Base-by-base conservation (phyloP, 192 early-diverging fungal species). In the Coemansia sp. region DNA sequence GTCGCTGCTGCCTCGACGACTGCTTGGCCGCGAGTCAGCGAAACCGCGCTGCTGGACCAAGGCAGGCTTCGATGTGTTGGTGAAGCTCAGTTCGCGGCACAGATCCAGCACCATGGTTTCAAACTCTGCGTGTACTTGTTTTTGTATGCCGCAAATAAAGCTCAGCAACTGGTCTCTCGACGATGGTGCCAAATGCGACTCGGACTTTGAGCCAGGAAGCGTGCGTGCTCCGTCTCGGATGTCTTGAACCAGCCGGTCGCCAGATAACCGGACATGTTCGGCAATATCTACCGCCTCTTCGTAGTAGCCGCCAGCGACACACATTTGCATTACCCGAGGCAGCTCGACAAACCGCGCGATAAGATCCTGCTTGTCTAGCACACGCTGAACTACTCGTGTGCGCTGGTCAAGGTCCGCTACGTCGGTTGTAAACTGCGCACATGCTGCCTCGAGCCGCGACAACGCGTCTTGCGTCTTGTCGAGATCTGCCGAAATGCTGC, bases 321-420 rank as follows among this genome's bases (percentile, higher is more conserved):
- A 79, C 76, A 79, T 79, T 38, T 72, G 76, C 76, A 79, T 79
- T 21, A 79, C 76, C 0, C 76, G 76, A 5, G 76, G 76, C 50
- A 79, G 76, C 67, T 79, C 76, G 1, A 79, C 67, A 29, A 79
- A 66, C 23, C 76, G 76, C 27, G 71, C 55, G 24, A 79, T 65
- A 11, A 79, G 52, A 47, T 79, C 70, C 67, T 79, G 76, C 67
- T 79, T 73, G 57, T 79, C 76, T 8, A 79, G 57, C 19, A 79
- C 76, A 1, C 68, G 67, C 53, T 79, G 76, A 4, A 79, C 55
- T 24, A 73, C 67, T 41, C 64, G 72, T 22, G 67, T 51, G 14
- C 63, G 70, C 51, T 64, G 66, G 47, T 79, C 76, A 25, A 79
- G 61, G 25, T 70, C 67, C 21, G 67, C 24, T 39, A 70, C 67